Percentiles rank a stretch among this genome's conserved stretches.
These are phyloP conservation scores for Alternaria conjuncta DNA, from an alignment of 2,329 filamentous ascomycete species.

Conservation along the genomic window DNA sequence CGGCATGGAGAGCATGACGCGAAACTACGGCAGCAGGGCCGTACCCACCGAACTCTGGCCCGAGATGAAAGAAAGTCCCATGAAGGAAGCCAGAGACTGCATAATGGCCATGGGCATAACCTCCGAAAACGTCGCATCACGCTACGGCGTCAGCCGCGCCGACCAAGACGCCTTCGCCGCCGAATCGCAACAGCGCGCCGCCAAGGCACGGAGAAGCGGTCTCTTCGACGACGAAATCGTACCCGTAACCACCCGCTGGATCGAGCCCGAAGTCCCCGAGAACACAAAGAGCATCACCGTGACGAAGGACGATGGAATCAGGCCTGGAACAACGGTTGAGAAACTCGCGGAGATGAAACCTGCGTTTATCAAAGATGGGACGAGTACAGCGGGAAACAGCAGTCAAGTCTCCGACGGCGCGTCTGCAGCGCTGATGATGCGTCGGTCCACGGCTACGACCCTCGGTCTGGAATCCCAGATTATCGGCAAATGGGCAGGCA, in stretches of 20 bases:
- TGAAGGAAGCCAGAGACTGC: conserved; percentile 79
- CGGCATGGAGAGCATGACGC: conserved; percentile 96
- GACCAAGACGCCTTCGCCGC: conserved; percentile 88
- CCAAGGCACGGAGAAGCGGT: conserved; percentile 71
- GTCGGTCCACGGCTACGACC: conserved; percentile 76
- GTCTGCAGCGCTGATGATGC: conserved; percentile 82
- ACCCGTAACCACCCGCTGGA: conserved; percentile 74
- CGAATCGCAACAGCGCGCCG: conserved; percentile 74
- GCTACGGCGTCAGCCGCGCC: conserved; percentile 74
- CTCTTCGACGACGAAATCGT: conserved; percentile 81
- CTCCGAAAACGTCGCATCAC: conserved; percentile 81
- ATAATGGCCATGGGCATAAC: conserved; percentile 95
- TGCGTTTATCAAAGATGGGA: conserved; percentile 77
- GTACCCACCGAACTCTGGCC: conserved; percentile 85
- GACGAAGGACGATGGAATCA: conserved; percentile 81
- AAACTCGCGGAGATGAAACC: conserved; percentile 82
- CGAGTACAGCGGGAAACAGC: conserved; percentile 83
- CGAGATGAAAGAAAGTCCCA: conserved; percentile 67
- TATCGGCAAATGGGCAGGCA: conserved; percentile 82
- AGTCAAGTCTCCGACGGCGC: conserved; percentile 89
- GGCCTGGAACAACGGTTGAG: conserved; percentile 70
- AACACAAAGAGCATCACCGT: conserved; percentile 68
- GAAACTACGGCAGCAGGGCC: conserved; percentile 84
- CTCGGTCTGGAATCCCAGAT: conserved; percentile 73
- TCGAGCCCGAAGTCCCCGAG: conserved; percentile 63